These are phyloP conservation scores for Teunomyces barrocoloradensis DNA, from an alignment of 805 yeast genomes.

Conservation along the genomic window DNA sequence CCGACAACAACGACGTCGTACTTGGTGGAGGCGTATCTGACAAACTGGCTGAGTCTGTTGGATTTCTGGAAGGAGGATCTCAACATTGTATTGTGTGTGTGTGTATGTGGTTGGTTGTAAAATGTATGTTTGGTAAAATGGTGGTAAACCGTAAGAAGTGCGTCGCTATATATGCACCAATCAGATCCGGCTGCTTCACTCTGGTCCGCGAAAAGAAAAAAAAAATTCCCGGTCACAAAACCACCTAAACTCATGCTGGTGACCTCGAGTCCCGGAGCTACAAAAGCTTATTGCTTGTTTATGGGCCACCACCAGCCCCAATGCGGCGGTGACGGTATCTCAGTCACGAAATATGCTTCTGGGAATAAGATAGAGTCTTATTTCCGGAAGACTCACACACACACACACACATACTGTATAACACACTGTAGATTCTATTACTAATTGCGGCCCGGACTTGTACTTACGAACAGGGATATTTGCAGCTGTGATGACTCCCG, in stretches of 20 bases:
- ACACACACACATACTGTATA: neutral
- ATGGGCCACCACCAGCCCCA: neutral
- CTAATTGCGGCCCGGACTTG: neutral
- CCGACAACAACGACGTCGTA: conserved; percentile 95
- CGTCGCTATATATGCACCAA: conserved; percentile 2
- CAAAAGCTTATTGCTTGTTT: neutral
- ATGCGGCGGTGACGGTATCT: neutral
- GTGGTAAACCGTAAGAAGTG: neutral
- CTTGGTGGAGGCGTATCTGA: conserved; percentile 42
- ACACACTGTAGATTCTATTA: neutral
- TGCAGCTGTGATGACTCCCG: neutral
- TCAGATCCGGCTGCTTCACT: conserved; percentile 1
- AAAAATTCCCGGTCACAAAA: neutral
- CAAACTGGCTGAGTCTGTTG: conserved; percentile 28
- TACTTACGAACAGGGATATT: neutral
- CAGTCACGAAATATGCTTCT: neutral
- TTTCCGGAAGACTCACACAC: neutral
- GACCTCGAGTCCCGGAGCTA: conserved; percentile 1
- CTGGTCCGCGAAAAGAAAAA: conserved; percentile 1
- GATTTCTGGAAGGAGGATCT: conserved; percentile 12
- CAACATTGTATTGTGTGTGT: conserved; percentile 10
- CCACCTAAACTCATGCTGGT: neutral
- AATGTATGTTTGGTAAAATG: neutral
- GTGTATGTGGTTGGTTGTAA: neutral
- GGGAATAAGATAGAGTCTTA: neutral